Evolutionary conservation across 2,329 filamentous ascomycete species (phyloP), one percentile per base, ranked within the genome.

Genomic region (Pseudomassariella vexata): DNA sequence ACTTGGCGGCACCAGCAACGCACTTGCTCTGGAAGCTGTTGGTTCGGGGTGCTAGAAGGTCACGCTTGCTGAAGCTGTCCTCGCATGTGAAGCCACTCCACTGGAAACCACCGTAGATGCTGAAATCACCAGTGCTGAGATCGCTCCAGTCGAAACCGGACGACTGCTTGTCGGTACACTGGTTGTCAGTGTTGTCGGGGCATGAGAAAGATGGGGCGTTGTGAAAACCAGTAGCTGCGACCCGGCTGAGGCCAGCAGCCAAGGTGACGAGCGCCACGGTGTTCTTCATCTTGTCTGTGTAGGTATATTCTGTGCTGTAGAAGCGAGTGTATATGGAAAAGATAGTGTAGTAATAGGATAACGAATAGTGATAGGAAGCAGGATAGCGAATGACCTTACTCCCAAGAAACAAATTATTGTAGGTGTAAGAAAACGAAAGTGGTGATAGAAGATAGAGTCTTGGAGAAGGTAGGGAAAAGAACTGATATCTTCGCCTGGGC

Each of bases 21-120:
- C 69, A 70, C 66, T 82, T 82, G 49, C 63, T 60, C 46, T 66
- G 60, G 47, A 71, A 62, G 36, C 9, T 14, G 9, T n/a, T n/a
- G 20, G 58, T 65, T 45, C 75, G 61, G 53, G 71, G 68, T 38
- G 60, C 59, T 30, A 76, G 56, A 35, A 54, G 56, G 56, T 79
- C 74, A 44, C 78, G 73, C 67, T 79, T 80, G 49, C 53, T 49
- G 46, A 56, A 59, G 48, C 68, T 70, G 52, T 75, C 68, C 46
- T 70, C 63, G 65, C 85, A 94, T 32, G 64, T 65, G 65, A 81
- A 92, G 48, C 84, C 85, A 28, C 64, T 72, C 68, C 88, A 90
- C 40, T 70, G 62, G 59, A 90, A 86, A 52, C 78, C 83, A 32
- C 75, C 76, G 57, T 87, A 94, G 46, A 56, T 62, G 42, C 57